Base-by-base conservation (phyloP, 2,329 filamentous ascomycete genomes). In the Fusarium sp. region DNA sequence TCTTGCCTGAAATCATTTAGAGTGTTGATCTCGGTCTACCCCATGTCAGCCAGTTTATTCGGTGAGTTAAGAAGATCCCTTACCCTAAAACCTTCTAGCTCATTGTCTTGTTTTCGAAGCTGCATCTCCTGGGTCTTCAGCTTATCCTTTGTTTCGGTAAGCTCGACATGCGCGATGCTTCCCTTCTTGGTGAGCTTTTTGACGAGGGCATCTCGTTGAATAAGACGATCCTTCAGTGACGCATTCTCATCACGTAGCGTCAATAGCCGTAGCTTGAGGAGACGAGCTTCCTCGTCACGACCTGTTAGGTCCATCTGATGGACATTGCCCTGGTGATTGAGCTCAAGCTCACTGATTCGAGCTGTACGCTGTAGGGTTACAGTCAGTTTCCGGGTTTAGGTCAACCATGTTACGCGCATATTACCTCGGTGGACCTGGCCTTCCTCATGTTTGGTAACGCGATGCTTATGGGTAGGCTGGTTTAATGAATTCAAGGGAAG, bases 181-280 rank as follows among this genome's bases (percentile, higher is more conserved):
- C 78, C 77, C 53, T 81, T 76, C 15, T 78, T 75, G 1, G 74
- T 71, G 14, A 87, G 75, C 11, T 78, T 69, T 29, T 87, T 85
- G 49, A 90, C 84, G 41, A 87, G 84, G 50, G 87, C 83, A 50
- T 91, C 87, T 68, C 87, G 86, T 37, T 87, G 80, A 6, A 82
- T 78, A 18, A 94, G 77, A 66, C 90, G 84, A 42, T 89, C 85
- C 67, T 88, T 86, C 27, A 97, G 79, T 11, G 87, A 84, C 46
- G 89, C 86, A 66, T 90, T 92, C 66, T 96, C 91, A 67, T 94
- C 88, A 64, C 90, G 85, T n/a, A 92, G 81, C n/a, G 94, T 79
- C 53, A 94, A 80, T 54, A 90, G 84, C 65, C 90, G 87, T 63
- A 95, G 84, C 69, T 88, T 88, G 51, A 93, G 79, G 67, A 89